Evolutionary conservation across 495 filamentous ascomycete species (phyloP).

Genomic region (Neurospora hispaniola): DNA sequence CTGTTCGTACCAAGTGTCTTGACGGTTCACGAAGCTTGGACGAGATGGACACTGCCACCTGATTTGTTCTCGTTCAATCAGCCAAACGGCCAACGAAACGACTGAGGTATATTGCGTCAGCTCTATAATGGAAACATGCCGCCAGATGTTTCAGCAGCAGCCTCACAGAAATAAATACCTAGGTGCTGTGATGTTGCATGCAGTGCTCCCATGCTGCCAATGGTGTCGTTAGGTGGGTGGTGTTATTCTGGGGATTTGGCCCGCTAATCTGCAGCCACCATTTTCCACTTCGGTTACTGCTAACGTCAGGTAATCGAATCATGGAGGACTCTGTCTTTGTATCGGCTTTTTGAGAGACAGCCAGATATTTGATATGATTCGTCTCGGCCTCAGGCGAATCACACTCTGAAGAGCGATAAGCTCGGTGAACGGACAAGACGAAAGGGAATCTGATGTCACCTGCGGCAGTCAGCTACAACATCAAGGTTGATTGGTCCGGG

Average conservation of each 20-base stretch:
- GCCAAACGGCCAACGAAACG: not conserved
- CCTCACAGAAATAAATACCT: not conserved
- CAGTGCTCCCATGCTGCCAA: not conserved
- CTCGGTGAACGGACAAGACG: not conserved
- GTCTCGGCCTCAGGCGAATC: not conserved
- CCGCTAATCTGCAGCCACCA: not conserved
- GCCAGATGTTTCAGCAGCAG: not conserved
- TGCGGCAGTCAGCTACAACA: not conserved
- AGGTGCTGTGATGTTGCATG: not conserved
- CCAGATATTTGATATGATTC: not conserved
- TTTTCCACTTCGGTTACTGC: too few species aligned
- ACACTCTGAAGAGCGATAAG: not conserved
- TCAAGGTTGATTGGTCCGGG: not conserved
- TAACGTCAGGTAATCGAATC: not conserved
- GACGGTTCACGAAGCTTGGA: not conserved
- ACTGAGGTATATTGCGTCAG: not conserved
- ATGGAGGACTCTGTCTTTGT: not conserved
- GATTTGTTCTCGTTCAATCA: not conserved
- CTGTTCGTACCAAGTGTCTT: not conserved
- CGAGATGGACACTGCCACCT: not conserved
- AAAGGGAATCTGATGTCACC: not conserved
- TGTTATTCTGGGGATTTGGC: not conserved
- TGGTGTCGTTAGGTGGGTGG: not conserved
- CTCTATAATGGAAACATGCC: not conserved
- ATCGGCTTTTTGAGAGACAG: not conserved